Conservation (phyloP, 2,329 filamentous ascomycete species). For the Fusarium falciforme region DNA sequence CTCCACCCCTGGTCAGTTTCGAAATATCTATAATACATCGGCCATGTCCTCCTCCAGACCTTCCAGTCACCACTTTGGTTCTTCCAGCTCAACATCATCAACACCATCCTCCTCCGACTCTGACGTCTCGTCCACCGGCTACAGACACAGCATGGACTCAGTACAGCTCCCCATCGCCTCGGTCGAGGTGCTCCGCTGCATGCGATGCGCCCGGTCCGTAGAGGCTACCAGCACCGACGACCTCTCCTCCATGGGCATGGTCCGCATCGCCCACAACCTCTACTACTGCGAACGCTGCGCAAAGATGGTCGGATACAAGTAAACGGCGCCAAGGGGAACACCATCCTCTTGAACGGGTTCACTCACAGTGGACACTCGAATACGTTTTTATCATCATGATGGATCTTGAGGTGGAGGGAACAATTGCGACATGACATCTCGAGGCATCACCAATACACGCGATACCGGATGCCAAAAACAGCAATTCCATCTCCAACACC, state of each 20-base stretch:
- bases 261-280: constrained; percentile 72
- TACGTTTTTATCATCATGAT: not conserved
- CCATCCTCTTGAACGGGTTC: constrained; percentile 7
- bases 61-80: constrained; percentile 38
- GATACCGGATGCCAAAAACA: constrained; percentile 22
- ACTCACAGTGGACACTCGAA: not conserved
- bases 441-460: constrained; percentile 10
- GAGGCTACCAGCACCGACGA: constrained; percentile 72
- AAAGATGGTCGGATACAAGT: constrained; percentile 72
- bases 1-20: not conserved
- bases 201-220: constrained; percentile 69
- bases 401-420: constrained; percentile 17
- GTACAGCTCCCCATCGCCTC: constrained; percentile 58
- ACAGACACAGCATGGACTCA: constrained; percentile 63
- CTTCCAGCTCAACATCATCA: constrained; percentile 38
- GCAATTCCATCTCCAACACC: constrained; percentile 14
- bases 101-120: constrained; percentile 34
- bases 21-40: constrained; percentile 37
- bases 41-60: constrained; percentile 33
- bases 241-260: constrained; percentile 68
- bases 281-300: constrained; percentile 76
- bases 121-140: constrained; percentile 44
- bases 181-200: constrained; percentile 71
- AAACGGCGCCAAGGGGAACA: constrained; percentile 34
- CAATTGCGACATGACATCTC: constrained; percentile 15